Conservation (phyloP, 2,329 filamentous ascomycete species). For the Ophiostoma ips region DNA sequence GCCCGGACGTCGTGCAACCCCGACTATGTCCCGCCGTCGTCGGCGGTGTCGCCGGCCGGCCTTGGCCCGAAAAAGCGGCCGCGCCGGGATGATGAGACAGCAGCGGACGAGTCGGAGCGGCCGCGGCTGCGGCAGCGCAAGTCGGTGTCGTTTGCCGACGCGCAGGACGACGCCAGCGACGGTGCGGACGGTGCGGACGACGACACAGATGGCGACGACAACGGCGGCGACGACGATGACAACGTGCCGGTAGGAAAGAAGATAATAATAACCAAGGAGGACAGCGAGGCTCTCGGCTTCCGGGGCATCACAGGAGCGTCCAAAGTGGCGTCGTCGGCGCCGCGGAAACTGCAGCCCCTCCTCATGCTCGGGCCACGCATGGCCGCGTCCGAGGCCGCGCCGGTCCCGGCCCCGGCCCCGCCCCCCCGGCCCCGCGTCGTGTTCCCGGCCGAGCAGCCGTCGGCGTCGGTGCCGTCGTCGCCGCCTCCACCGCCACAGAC, state of each 20-base stretch:
- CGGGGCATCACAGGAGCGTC: neutral
- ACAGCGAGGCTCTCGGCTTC: neutral
- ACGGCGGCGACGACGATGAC: neutral
- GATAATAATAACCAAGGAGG: too few species aligned
- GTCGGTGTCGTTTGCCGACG: neutral
- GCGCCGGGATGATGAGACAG: neutral
- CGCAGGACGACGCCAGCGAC: neutral
- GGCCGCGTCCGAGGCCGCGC: neutral
- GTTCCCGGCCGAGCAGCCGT: neutral
- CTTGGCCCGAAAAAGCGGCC: neutral
- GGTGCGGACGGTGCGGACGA: neutral
- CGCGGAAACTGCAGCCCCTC: neutral
- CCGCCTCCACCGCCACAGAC: neutral
- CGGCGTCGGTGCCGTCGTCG: too few species aligned
- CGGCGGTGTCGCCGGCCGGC: too few species aligned
- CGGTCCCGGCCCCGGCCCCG: neutral
- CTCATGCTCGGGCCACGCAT: neutral
- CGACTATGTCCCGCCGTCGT: conserved; percentile 22
- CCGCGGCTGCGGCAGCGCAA: neutral
- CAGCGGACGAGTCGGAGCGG: neutral
- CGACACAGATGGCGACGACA: neutral
- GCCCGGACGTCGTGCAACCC: conserved; percentile 41
- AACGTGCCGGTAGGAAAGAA: too few species aligned
- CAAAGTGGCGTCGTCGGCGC: neutral
- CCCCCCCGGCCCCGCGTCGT: too few species aligned